Conservation (phyloP, 768 basidiomycete species). For the Stropharia rugosoannulata region DNA sequence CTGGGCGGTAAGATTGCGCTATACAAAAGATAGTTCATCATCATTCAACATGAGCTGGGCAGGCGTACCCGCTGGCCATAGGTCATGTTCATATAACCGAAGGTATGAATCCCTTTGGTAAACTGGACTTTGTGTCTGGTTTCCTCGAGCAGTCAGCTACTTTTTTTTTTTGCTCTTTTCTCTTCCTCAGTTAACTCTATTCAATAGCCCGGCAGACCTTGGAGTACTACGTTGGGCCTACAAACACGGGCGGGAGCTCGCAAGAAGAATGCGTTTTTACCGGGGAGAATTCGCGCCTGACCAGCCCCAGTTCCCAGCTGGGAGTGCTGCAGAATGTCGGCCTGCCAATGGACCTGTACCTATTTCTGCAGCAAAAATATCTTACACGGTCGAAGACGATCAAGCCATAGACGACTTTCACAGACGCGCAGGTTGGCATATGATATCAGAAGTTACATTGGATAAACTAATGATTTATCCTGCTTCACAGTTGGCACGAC, state of each 20-base stretch:
- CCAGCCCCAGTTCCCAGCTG: constrained; percentile 14
- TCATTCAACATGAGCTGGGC: background rate
- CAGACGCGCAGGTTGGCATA: constrained; percentile 28
- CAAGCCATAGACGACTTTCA: constrained; percentile 31
- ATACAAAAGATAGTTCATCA: background rate
- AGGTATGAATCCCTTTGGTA: background rate
- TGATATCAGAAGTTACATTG: background rate
- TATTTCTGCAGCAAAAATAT: constrained; percentile 29
- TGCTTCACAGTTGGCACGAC: constrained; percentile 33
- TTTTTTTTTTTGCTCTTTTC: background rate
- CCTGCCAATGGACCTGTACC: constrained; percentile 29
- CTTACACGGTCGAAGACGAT: constrained; percentile 38
- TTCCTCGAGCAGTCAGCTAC: background rate
- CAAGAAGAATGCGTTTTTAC: constrained; percentile 46
- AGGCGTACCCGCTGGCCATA: background rate
- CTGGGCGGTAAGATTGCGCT: background rate
- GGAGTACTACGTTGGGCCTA: constrained; percentile 45
- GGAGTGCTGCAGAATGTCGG: constrained; percentile 32
- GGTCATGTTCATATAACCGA: constrained; percentile 1
- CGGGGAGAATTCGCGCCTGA: constrained; percentile 25
- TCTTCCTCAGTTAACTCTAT: too few species aligned
- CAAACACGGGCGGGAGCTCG: constrained; percentile 50
- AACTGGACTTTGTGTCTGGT: background rate
- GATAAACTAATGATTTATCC: background rate
- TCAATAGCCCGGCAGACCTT: constrained; percentile 37